A percentile compares a stretch with the other conserved stretches of the same genome.
These are phyloP conservation scores for Peziza echinospora DNA, from an alignment of 495 filamentous ascomycete genomes.

Conservation along the genomic window DNA sequence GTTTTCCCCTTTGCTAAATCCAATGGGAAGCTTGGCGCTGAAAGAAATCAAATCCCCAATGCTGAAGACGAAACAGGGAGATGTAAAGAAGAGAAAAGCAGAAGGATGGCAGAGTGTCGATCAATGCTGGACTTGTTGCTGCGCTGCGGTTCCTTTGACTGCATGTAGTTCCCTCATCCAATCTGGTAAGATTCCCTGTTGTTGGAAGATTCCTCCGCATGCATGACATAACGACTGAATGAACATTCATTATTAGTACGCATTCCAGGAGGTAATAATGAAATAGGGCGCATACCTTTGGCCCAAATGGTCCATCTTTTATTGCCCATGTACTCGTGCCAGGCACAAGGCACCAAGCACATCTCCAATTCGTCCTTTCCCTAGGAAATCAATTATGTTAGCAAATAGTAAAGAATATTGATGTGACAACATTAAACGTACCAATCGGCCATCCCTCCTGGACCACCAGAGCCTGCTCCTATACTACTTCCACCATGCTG, in stretches of 20 bases:
- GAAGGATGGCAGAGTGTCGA: too few relatives aligned
- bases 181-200: slow-evolving; percentile 61
- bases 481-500: slow-evolving; percentile 41
- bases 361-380: slow-evolving; percentile 74
- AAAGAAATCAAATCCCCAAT: too few relatives aligned
- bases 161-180: slow-evolving; percentile 64
- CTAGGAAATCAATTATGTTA: too few relatives aligned
- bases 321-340: slow-evolving; percentile 87
- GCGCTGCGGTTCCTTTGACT: neutral
- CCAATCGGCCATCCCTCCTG: slow-evolving; percentile 39
- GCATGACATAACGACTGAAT: slow-evolving; percentile 79
- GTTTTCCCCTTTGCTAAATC: too few relatives aligned
- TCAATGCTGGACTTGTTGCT: too few relatives aligned
- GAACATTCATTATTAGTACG: slow-evolving; percentile 8
- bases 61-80: too few relatives aligned
- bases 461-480: slow-evolving; percentile 53
- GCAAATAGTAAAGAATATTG: slow-evolving; percentile 32
- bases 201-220: slow-evolving; percentile 74
- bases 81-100: too few relatives aligned
- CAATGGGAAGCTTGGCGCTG: too few relatives aligned
- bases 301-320: slow-evolving; percentile 67
- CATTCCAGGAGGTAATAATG: too few relatives aligned
- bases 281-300: slow-evolving; percentile 63
- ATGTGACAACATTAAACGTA: slow-evolving; percentile 41
- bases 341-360: slow-evolving; percentile 71